Base-by-base conservation (phyloP, 1,284 basidiomycete genomes). In the Moesziomyces parantarcticus region DNA sequence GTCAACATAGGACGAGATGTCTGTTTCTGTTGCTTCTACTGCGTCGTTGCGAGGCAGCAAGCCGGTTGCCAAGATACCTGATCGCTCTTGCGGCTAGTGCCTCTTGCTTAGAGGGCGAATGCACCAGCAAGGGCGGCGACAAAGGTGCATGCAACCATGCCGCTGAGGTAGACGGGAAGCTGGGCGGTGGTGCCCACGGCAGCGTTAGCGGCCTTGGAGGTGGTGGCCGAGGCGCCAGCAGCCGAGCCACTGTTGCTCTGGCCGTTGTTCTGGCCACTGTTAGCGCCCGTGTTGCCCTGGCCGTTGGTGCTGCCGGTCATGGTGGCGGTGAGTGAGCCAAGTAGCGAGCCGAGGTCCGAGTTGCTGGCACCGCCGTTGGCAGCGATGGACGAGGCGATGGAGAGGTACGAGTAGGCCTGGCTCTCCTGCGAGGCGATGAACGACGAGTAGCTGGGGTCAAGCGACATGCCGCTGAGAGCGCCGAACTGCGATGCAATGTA, bases 321-420 rank as follows among this genome's bases (percentile, higher is more conserved):
- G 9, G 58, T 59, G 18, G 23, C 36, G 18, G 58, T 59, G 39
- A 62, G 42, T 22, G 21, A n/a, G 22, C n/a, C n/a, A n/a, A 69
- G 41, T 6, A 57, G 7, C 23, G 66, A 59, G 18, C 46, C 26
- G 2, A 59, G 44, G 26, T 60, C 21, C 36, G 65, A 40, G 49
- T 62, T 62, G 46, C 45, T 48, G 9, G 51, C 40, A 16, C 65
- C 66, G 11, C 66, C 60, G 43, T 64, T 60, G 47, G 45, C 46
- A 6, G 50, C 44, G 22, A 70, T 50, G 36, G 57, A 58, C 21
- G 67, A 70, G 32, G 67, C 67, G 21, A 70, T 5, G 16, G 61
- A 63, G 21, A 70, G 61, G 67, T 64, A 64, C 49, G 53, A 60
- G 67, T 64, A 57, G 14, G 67, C 67, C 39, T 47, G 13, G 54